These are phyloP conservation scores for Globisporangium parvum DNA, from an alignment of 352 stramenopile genomes.

Conservation along the genomic window DNA sequence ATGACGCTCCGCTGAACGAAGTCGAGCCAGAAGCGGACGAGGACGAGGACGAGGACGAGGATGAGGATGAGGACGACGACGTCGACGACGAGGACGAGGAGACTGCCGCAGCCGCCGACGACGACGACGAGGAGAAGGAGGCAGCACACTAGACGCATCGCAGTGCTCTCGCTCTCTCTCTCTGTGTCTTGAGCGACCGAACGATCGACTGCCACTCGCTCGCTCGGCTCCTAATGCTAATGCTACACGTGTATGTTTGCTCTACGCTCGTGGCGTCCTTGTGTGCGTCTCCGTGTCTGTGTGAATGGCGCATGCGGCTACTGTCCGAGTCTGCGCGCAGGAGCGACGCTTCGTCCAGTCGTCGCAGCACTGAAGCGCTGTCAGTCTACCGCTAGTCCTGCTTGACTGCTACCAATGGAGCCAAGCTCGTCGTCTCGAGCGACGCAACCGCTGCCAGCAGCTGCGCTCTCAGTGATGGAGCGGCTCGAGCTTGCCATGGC, in stretches of 20 bases:
- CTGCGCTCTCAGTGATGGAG: constrained; percentile 13
- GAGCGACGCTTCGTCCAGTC: too few species aligned
- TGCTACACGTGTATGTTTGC: too few species aligned
- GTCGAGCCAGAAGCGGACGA: constrained; percentile 27
- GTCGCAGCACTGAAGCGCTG: too few species aligned
- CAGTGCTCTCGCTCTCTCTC: neutral
- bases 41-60: constrained; percentile 25
- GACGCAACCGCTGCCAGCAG: neutral
- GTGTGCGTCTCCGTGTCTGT: too few species aligned
- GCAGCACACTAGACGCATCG: constrained; percentile 28
- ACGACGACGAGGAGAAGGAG: constrained; percentile 30
- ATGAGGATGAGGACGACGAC: constrained; percentile 18
- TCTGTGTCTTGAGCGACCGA: too few species aligned
- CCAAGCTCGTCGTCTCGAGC: neutral
- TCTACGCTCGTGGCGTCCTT: too few species aligned
- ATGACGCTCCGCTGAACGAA: constrained; percentile 60
- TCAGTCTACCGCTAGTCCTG: too few species aligned
- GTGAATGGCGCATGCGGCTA: too few species aligned
- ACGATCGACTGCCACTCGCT: neutral
- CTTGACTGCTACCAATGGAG: neutral
- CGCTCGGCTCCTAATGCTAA: too few species aligned
- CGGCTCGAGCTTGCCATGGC: constrained; percentile 21
- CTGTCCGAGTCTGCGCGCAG: too few species aligned
- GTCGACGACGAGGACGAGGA: constrained; percentile 22
- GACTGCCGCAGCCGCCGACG: constrained; percentile 14